A percentile compares a stretch with the other conserved stretches of the same genome.
Evolutionary conservation across 2,329 filamentous ascomycete genomes (phyloP).

Genomic region (Monosporascus sp.): DNA sequence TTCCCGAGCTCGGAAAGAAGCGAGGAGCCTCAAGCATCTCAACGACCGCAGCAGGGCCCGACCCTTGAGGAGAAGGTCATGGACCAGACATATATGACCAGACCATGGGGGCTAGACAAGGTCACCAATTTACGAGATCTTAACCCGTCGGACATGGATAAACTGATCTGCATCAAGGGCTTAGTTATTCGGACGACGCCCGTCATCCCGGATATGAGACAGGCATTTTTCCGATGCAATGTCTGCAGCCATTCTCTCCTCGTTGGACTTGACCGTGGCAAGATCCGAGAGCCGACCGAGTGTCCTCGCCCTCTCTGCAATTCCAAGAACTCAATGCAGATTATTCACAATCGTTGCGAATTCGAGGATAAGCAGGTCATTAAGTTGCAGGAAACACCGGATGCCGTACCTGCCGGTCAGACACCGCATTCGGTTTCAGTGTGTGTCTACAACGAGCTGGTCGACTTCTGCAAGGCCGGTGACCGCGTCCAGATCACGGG

Average conservation of each 20-base stretch:
- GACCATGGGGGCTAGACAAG: conserved; percentile 82
- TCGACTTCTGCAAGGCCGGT: conserved; percentile 97
- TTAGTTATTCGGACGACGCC: conserved; percentile 93
- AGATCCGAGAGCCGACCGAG: conserved; percentile 88
- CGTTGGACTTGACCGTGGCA: conserved; percentile 89
- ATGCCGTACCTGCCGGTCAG: conserved; percentile 89
- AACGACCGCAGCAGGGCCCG: conserved; percentile 39
- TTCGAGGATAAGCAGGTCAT: conserved; percentile 99
- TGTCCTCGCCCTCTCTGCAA: conserved; percentile 80
- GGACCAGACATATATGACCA: conserved; percentile 73
- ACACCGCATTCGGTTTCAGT: conserved; percentile 96
- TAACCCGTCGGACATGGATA: conserved; percentile 94
- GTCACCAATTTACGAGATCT: conserved; percentile 89
- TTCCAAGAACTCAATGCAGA: conserved; percentile 93
- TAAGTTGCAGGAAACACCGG: conserved; percentile 95
- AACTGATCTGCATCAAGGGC: conserved; percentile 89
- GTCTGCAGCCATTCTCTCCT: conserved; percentile 87
- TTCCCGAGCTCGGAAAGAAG: conserved; percentile 74
- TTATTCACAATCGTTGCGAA: conserved; percentile 89
- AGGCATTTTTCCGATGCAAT: conserved; percentile 94
- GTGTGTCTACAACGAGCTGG: conserved; percentile 93
- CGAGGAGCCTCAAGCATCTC: conserved; percentile 40
- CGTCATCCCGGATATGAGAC: conserved; percentile 98
- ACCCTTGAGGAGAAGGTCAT: conserved; percentile 77
- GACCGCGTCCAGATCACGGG: conserved; percentile 93